Percentiles rank a stretch among this genome's conserved stretches.
Conservation (phyloP, 306 rosid genomes). For the cucumber (Cucumis sativus) region Cucumber_9930_V3 NC_026659.2:12454501-12455000, state of each 20-base stretch:
- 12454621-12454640: neutral
- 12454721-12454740: neutral
- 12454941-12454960: neutral
- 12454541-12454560: too few species aligned
- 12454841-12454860: too few species aligned
- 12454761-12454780: too few species aligned
- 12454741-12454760: neutral
- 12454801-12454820: too few species aligned
- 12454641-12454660: neutral
- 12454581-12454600: too few species aligned
- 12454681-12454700: neutral
- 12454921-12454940: neutral
- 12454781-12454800: too few species aligned
- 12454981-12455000: neutral
- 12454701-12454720: neutral
- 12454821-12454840: too few species aligned
- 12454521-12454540: too few species aligned
- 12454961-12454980: neutral
- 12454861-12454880: neutral
- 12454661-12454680: neutral
- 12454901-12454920: neutral
- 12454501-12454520: too few species aligned
- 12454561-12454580: too few species aligned
- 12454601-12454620: neutral
- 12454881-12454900: neutral